Conservation (phyloP, 345 rosid species). For the Eucalyptus microcorys region DNA sequence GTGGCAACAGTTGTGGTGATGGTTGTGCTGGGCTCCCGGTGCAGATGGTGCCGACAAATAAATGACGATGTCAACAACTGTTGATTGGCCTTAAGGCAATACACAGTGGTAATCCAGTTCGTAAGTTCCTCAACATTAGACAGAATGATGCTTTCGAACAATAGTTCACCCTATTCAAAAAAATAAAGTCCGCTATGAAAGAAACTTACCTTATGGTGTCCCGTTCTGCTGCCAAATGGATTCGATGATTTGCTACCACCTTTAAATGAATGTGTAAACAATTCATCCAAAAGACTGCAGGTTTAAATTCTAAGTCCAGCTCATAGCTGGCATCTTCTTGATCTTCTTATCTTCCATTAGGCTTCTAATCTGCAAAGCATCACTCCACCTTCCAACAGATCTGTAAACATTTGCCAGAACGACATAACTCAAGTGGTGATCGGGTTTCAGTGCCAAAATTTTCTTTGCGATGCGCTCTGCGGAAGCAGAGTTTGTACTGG, state of each 20-base stretch:
- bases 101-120: background rate
- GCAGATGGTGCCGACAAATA: background rate
- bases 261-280: background rate
- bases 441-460: slow-evolving; percentile 57
- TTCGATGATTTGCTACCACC: background rate
- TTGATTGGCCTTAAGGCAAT: background rate
- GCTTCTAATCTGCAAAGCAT: slow-evolving; percentile 56
- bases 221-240: background rate
- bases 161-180: background rate
- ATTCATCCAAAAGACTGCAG: background rate
- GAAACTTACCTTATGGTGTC: background rate
- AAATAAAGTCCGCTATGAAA: background rate
- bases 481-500: slow-evolving; percentile 18
- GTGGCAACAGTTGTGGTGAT: background rate
- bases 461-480: slow-evolving; percentile 80
- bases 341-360: slow-evolving; percentile 59
- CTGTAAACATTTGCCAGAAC: slow-evolving; percentile 63
- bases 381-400: slow-evolving; percentile 63
- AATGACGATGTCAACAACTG: background rate
- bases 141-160: background rate
- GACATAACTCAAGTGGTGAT: slow-evolving; percentile 70
- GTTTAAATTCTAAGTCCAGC: slow-evolving; percentile 23
- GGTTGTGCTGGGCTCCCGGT: background rate
- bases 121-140: background rate
- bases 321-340: slow-evolving; percentile 54